Percentiles rank a stretch among this genome's conserved stretches.
Conservation (phyloP, 257 asterid species). For the Solanum chmielewskii region DNA sequence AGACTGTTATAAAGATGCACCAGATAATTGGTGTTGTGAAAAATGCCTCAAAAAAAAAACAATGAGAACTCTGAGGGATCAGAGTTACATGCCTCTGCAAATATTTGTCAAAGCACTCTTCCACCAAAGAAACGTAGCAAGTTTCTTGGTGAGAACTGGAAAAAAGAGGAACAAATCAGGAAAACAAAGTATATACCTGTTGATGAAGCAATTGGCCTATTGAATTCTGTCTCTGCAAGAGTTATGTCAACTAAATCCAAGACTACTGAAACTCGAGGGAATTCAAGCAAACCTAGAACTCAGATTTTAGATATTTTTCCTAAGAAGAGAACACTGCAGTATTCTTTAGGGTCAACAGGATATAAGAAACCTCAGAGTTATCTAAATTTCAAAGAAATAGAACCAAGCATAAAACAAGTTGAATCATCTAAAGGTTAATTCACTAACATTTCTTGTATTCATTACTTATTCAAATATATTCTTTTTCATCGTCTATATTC, state of each 20-base stretch:
- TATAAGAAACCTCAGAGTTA: too few species aligned
- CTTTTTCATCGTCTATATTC: background rate
- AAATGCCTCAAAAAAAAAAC: slow-evolving; percentile 14
- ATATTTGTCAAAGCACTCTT: background rate
- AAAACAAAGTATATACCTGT: slow-evolving; percentile 34
- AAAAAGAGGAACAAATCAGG: slow-evolving; percentile 27
- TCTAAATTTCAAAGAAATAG: background rate
- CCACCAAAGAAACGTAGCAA: background rate
- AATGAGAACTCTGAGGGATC: background rate
- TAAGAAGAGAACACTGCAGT: too few species aligned
- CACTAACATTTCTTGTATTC: background rate
- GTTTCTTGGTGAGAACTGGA: slow-evolving; percentile 11
- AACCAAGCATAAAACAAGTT: background rate
- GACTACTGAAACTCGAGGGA: background rate
- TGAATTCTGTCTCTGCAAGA: background rate
- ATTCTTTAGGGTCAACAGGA: too few species aligned
- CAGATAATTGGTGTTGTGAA: slow-evolving; percentile 35
- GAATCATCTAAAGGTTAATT: background rate
- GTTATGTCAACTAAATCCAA: background rate
- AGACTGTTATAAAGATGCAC: background rate
- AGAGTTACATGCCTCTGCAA: background rate
- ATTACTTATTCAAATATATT: background rate
- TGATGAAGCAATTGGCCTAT: slow-evolving; percentile 37
- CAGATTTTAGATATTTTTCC: too few species aligned
- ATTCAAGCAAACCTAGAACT: slow-evolving; percentile 4